Conservation (phyloP, 371 early-diverging fungal genomes). For the Mucor mucedo region DNA sequence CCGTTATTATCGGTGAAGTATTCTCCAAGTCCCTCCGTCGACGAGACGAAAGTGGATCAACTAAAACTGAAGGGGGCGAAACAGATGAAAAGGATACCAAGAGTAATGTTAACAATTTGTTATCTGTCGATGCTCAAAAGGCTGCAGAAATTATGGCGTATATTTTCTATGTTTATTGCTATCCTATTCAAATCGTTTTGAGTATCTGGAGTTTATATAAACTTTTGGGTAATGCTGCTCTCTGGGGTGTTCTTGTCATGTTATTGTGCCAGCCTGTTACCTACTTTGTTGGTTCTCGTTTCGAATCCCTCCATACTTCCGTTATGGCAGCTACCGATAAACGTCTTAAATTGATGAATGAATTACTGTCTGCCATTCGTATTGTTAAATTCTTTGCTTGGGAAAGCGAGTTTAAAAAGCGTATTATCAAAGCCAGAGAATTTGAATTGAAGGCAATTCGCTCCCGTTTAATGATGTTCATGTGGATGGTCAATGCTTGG, state of each 20-base stretch:
- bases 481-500: conserved; percentile 55
- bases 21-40: conserved; percentile 62
- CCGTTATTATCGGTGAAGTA: conserved; percentile 66
- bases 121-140: conserved; percentile 65
- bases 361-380: conserved; percentile 74
- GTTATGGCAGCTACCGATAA: conserved; percentile 69
- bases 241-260: conserved; percentile 68
- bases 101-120: conserved; percentile 55
- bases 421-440: conserved; percentile 55
- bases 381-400: conserved; percentile 86
- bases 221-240: conserved; percentile 65
- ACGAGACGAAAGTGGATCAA: conserved; percentile 46
- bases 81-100: conserved; percentile 35
- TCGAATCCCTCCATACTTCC: conserved; percentile 52
- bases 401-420: conserved; percentile 71
- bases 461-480: conserved; percentile 44
- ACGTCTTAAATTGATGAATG: conserved; percentile 70
- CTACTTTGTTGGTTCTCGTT: conserved; percentile 52
- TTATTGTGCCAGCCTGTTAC: conserved; percentile 66
- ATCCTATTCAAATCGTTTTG: conserved; percentile 61
- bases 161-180: conserved; percentile 61
- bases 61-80: conserved; percentile 14
- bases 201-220: conserved; percentile 67
- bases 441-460: conserved; percentile 55
- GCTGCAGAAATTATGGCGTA: conserved; percentile 58